Percentiles rank a stretch among this genome's conserved stretches.
Evolutionary conservation across 768 basidiomycete genomes (phyloP).

Genomic region (Auricularia sp.): DNA sequence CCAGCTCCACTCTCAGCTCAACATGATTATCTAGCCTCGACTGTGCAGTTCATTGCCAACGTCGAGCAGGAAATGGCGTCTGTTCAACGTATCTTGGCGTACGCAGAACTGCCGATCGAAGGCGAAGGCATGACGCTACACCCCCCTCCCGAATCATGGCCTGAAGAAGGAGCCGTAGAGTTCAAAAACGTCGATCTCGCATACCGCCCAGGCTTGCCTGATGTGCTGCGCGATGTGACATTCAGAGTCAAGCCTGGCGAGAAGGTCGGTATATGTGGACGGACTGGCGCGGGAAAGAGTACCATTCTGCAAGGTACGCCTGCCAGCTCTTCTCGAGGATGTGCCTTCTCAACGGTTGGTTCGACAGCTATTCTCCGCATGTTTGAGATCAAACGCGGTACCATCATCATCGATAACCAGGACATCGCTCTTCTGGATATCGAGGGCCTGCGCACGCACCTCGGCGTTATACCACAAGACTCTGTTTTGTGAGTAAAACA

Average conservation of each 20-base stretch:
- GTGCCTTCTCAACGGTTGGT: background rate
- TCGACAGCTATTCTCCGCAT: background rate
- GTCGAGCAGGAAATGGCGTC: slow-evolving; percentile 67
- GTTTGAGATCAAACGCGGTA: background rate
- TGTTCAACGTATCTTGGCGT: slow-evolving; percentile 60
- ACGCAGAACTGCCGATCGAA: slow-evolving; percentile 51
- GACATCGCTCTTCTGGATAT: slow-evolving; percentile 21
- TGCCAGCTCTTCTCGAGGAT: background rate
- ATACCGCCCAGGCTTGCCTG: slow-evolving; percentile 54
- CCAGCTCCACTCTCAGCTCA: background rate
- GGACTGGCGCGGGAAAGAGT: slow-evolving; percentile 28
- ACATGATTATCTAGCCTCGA: slow-evolving; percentile 29
- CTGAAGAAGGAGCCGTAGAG: slow-evolving; percentile 37
- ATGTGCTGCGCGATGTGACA: slow-evolving; percentile 49
- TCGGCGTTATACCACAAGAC: slow-evolving; percentile 28
- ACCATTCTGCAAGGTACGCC: background rate
- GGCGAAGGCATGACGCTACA: slow-evolving; percentile 30
- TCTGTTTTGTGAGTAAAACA: background rate
- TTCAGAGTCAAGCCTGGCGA: slow-evolving; percentile 52
- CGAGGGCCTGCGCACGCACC: slow-evolving; percentile 19
- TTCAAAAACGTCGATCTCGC: slow-evolving; percentile 47
- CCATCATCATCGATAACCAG: slow-evolving; percentile 20
- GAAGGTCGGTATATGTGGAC: slow-evolving; percentile 37
- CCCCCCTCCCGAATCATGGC: slow-evolving; percentile 42
- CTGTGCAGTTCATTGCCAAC: slow-evolving; percentile 44